A percentile compares a stretch with the other conserved stretches of the same genome.
Evolutionary conservation across 148 eudicot genomes (phyloP).

Genomic region (Rhododendron ovatum): DNA sequence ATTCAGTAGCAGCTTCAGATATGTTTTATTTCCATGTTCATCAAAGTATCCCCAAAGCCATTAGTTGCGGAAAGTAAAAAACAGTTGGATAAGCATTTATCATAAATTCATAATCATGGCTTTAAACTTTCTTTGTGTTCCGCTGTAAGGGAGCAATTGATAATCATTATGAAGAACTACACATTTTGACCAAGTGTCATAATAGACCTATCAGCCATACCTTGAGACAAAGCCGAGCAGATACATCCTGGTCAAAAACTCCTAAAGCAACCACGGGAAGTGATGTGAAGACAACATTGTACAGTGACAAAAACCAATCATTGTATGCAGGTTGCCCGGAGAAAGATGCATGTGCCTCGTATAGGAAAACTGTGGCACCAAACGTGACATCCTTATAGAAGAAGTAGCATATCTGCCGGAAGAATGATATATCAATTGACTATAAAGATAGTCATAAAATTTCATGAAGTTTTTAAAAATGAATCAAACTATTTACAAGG

Average conservation of each 20-base stretch:
- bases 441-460: neutral
- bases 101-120: neutral
- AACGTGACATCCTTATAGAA: slow-evolving; percentile 82
- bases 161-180: neutral
- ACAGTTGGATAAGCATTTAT: neutral
- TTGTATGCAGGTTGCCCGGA: slow-evolving; percentile 84
- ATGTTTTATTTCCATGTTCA: neutral
- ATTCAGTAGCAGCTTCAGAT: neutral
- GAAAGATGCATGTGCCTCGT: slow-evolving; percentile 80
- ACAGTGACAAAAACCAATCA: slow-evolving; percentile 87
- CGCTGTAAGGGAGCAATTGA: neutral
- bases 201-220: slow-evolving; percentile 29
- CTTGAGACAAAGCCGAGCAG: slow-evolving; percentile 86
- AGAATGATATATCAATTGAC: neutral
- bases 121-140: neutral
- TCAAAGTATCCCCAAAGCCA: neutral
- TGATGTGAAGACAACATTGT: slow-evolving; percentile 85
- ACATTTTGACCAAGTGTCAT: neutral
- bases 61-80: neutral
- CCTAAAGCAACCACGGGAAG: slow-evolving; percentile 89
- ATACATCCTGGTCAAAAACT: slow-evolving; percentile 87
- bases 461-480: neutral
- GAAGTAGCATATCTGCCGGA: slow-evolving; percentile 89
- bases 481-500: neutral
- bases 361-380: slow-evolving; percentile 71